Percentiles rank a stretch among this genome's conserved stretches.
These are phyloP conservation scores for Trichoderma citrinoviride DNA, from an alignment of 2,329 filamentous ascomycete species.

Conservation along the genomic window DNA sequence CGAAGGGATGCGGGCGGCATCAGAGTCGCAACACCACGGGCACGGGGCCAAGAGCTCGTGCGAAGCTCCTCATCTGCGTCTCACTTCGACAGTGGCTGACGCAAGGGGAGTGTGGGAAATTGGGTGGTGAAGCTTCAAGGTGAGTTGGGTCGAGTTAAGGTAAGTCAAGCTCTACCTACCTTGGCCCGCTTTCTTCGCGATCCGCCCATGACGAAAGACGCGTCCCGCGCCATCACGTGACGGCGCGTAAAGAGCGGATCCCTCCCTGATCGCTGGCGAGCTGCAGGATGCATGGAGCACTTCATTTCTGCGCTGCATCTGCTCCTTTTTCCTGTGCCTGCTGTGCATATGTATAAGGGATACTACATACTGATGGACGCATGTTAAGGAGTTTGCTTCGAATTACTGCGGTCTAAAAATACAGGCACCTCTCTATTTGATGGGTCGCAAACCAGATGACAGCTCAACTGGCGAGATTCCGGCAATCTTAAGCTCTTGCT, in stretches of 20 bases:
- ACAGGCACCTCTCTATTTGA: neutral
- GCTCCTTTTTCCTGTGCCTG: neutral
- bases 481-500: neutral
- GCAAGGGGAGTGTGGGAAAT: neutral
- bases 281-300: neutral
- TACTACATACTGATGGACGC: neutral
- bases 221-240: slow-evolving; percentile 39
- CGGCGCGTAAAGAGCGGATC: slow-evolving; percentile 34
- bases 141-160: no score
- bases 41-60: neutral
- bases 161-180: no score
- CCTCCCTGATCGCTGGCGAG: neutral
- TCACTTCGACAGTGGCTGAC: neutral
- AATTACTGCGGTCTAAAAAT: neutral
- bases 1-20: neutral
- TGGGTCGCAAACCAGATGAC: neutral
- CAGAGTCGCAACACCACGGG: neutral
- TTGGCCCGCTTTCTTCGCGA: neutral
- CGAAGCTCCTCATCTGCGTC: slow-evolving; percentile 1
- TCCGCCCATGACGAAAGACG: slow-evolving; percentile 25
- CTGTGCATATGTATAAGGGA: no score
- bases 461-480: slow-evolving; percentile 1
- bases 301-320: neutral
- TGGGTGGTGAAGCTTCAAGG: neutral
- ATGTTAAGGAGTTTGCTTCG: neutral